Conservation (phyloP, 257 asterid species). For the Solanum medicagineum region DNA sequence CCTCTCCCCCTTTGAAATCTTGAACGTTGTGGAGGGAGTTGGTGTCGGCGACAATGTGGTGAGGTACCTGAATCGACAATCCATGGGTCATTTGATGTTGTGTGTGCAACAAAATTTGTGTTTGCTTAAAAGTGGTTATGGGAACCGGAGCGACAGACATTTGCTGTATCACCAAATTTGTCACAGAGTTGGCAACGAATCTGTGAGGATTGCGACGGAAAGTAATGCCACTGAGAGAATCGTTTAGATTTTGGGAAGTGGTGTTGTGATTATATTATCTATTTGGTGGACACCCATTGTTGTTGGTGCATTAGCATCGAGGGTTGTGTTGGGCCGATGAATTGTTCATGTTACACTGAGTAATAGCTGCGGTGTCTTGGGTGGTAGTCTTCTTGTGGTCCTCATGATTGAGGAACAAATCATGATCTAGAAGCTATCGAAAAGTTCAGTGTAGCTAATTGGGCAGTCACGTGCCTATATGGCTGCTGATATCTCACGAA, state of each 20-base stretch:
- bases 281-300: not conserved
- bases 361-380: not conserved
- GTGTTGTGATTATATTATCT: accelerated
- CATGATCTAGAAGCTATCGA: not conserved
- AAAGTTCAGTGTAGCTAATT: not conserved
- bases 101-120: not conserved
- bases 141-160: too few species aligned
- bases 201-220: not conserved
- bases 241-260: not conserved
- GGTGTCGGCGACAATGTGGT: accelerated
- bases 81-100: not conserved
- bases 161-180: too few species aligned
- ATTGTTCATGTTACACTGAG: not conserved
- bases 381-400: not conserved
- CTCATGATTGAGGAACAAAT: not conserved
- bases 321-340: not conserved
- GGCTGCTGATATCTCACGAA: not conserved
- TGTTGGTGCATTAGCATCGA: not conserved
- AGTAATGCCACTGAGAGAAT: not conserved
- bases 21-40: too few species aligned
- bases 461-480: not conserved
- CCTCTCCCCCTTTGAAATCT: too few species aligned
- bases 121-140: too few species aligned
- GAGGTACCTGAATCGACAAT: not conserved
- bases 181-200: not conserved